These are phyloP conservation scores for Sporisorium exsertum DNA, from an alignment of 1,284 basidiomycete species.

Conservation along the genomic window DNA sequence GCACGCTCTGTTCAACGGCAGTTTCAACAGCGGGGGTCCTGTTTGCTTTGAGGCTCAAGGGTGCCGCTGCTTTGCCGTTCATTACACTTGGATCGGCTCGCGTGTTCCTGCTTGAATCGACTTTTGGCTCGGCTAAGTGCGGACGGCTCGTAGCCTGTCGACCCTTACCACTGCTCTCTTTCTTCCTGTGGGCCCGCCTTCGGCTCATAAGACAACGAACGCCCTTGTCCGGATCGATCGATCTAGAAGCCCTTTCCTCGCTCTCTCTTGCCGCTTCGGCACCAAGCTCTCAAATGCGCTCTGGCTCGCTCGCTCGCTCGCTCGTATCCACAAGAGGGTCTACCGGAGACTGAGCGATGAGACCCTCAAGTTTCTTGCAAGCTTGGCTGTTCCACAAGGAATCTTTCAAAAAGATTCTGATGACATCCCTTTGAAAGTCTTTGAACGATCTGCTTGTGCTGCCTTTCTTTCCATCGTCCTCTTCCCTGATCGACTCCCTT, in stretches of 20 bases:
- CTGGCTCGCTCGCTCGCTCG: background rate
- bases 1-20: background rate
- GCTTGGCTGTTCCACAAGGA: background rate
- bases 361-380: background rate
- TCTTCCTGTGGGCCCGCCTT: slow-evolving; percentile 3
- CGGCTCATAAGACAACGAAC: background rate
- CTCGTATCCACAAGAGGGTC: background rate
- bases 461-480: background rate
- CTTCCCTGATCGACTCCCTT: background rate
- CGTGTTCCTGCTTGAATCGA: background rate
- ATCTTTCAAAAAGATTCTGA: slow-evolving; percentile 1
- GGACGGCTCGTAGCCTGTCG: slow-evolving; percentile 4
- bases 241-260: slow-evolving; percentile 8
- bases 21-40: no score
- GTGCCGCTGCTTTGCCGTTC: slow-evolving; percentile 2
- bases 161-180: background rate
- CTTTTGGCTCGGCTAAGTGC: slow-evolving; percentile 5
- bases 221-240: slow-evolving; percentile 13
- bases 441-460: background rate
- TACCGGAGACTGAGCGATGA: background rate
- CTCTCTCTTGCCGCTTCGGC: background rate
- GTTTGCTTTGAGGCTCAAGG: background rate
- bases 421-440: background rate
- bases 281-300: background rate
- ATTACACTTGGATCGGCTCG: background rate